Conservation (phyloP, 345 rosid genomes). For the Dimocarpus longan region DNA sequence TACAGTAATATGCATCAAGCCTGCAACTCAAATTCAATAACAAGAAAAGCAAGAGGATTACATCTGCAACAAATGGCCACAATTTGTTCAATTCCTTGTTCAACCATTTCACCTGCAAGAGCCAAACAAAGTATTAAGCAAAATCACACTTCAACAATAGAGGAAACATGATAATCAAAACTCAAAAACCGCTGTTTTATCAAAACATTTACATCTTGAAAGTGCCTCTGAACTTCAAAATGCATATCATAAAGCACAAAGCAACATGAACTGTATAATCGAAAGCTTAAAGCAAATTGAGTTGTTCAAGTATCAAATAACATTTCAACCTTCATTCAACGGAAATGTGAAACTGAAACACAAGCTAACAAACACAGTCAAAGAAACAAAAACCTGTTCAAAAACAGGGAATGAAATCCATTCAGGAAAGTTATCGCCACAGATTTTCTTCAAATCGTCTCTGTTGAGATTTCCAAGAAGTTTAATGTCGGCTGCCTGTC, state of each 20-base stretch:
- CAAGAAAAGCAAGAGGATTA: constrained; percentile 38
- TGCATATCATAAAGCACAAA: background rate
- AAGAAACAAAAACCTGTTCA: constrained; percentile 69
- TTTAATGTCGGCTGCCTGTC: constrained; percentile 93
- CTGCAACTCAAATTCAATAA: constrained; percentile 3
- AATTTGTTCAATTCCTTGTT: constrained; percentile 89
- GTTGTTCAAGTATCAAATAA: background rate
- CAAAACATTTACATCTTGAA: background rate
- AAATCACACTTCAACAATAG: background rate
- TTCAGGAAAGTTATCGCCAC: constrained; percentile 93
- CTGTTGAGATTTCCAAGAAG: constrained; percentile 82
- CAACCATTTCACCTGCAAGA: constrained; percentile 94
- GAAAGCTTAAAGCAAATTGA: background rate
- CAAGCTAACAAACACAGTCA: background rate
- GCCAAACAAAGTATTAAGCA: constrained; percentile 14
- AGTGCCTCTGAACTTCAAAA: background rate
- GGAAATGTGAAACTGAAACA: background rate
- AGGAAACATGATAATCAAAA: background rate
- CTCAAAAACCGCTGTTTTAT: background rate
- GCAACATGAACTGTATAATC: background rate
- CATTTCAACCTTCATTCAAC: background rate
- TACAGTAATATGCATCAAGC: constrained; percentile 11
- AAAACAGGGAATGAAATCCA: constrained; percentile 99
- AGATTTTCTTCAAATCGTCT: constrained; percentile 93
- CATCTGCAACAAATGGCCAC: constrained; percentile 99